Conservation (phyloP, 352 stramenopile genomes). For the Globisporangium apiculatum region DNA sequence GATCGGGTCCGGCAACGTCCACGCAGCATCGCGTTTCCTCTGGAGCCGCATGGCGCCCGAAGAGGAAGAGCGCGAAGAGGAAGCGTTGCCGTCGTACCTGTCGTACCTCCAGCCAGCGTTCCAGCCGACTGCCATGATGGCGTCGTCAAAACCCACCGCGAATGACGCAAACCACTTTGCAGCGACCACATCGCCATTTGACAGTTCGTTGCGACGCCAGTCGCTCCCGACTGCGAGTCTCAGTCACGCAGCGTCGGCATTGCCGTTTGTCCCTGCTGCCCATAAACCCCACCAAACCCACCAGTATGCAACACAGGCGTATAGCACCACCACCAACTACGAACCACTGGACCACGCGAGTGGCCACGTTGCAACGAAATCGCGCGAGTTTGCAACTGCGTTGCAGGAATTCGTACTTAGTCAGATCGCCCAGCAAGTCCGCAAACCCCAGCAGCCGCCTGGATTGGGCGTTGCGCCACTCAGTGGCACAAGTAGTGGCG, state of each 20-base stretch:
- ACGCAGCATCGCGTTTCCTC: slow-evolving; percentile 24
- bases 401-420: slow-evolving; percentile 45
- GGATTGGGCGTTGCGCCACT: not conserved
- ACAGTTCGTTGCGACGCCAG: slow-evolving; percentile 7
- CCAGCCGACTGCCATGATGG: slow-evolving; percentile 4
- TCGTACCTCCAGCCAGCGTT: slow-evolving; percentile 59
- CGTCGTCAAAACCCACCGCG: too few relatives aligned
- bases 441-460: not conserved
- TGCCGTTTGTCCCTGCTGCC: slow-evolving; percentile 8
- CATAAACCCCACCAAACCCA: slow-evolving; percentile 4
- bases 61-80: slow-evolving; percentile 66
- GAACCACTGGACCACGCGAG: not conserved
- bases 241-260: slow-evolving; percentile 1
- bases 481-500: too few relatives aligned
- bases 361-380: slow-evolving; percentile 38
- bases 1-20: slow-evolving; percentile 30
- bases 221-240: slow-evolving; percentile 10
- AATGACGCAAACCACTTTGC: slow-evolving; percentile 3
- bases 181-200: slow-evolving; percentile 1
- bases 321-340: slow-evolving; percentile 5
- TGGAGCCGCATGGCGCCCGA: slow-evolving; percentile 58
- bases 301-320: not conserved
- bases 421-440: slow-evolving; percentile 23
- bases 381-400: slow-evolving; percentile 47
- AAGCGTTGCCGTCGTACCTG: slow-evolving; percentile 62